Evolutionary conservation across 345 rosid species (phyloP).

Genomic region (Diplotaxis tenuifolia): DNA sequence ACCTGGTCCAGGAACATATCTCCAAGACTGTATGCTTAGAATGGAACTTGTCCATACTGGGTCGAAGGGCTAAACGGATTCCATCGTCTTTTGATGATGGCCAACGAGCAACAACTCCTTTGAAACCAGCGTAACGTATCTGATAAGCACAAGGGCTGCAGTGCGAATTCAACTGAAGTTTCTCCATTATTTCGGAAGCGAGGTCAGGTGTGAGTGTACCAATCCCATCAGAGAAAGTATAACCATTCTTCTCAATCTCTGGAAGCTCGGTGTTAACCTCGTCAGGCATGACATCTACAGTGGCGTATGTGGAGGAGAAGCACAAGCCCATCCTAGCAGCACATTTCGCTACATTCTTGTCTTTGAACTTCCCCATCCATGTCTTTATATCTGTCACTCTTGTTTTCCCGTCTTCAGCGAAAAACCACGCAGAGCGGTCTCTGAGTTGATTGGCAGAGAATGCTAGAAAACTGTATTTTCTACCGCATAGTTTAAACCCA

Average conservation of each 20-base stretch:
- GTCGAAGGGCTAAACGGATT: slow-evolving; percentile 59
- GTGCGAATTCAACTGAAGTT: slow-evolving; percentile 52
- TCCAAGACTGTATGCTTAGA: slow-evolving; percentile 71
- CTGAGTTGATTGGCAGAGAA: slow-evolving; percentile 92
- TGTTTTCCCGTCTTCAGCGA: slow-evolving; percentile 61
- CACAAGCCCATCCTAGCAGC: slow-evolving; percentile 96
- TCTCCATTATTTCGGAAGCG: slow-evolving; percentile 66
- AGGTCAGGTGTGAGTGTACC: slow-evolving; percentile 84
- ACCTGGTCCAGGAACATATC: slow-evolving; percentile 87
- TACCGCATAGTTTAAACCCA: slow-evolving; percentile 80
- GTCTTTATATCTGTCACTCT: slow-evolving; percentile 42
- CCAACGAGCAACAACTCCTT: slow-evolving; percentile 95
- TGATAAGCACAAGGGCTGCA: slow-evolving; percentile 79
- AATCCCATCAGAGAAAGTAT: slow-evolving; percentile 85
- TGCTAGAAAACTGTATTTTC: slow-evolving; percentile 76
- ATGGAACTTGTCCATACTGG: slow-evolving; percentile 70
- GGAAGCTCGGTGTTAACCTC: slow-evolving; percentile 54
- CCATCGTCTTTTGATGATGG: slow-evolving; percentile 61
- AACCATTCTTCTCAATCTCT: slow-evolving; percentile 57
- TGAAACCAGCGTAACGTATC: slow-evolving; percentile 87
- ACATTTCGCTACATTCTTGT: slow-evolving; percentile 71
- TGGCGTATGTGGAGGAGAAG: slow-evolving; percentile 92
- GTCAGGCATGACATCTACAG: slow-evolving; percentile 59
- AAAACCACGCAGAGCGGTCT: slow-evolving; percentile 93
- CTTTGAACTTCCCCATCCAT: slow-evolving; percentile 86